A percentile compares a stretch with the other conserved stretches of the same genome.
Conservation (phyloP, 164 flowering plant genomes). For the Vitis labrusca region DNA sequence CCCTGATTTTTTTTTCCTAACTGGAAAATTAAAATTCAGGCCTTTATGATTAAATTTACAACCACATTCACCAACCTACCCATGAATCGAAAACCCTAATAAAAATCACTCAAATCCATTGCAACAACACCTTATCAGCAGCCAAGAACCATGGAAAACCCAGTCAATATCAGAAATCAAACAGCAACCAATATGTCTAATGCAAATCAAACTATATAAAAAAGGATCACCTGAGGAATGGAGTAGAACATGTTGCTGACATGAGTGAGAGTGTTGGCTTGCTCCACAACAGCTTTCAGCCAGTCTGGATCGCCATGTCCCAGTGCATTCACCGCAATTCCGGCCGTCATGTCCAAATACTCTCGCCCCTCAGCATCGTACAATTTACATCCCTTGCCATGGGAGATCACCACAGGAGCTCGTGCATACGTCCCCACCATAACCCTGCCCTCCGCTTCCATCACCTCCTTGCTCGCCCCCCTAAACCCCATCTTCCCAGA, state of each 20-base stretch:
- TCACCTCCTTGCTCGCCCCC: constrained; percentile 43
- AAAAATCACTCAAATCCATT: too few species aligned
- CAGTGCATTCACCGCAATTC: constrained; percentile 93
- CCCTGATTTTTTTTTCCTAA: too few species aligned
- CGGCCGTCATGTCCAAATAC: constrained; percentile 79
- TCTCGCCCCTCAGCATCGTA: constrained; percentile 80
- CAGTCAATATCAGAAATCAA: too few species aligned
- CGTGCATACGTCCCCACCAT: constrained; percentile 82
- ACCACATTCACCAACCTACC: too few species aligned
- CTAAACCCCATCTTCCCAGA: constrained; percentile 16
- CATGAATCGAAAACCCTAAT: too few species aligned
- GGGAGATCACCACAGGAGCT: constrained; percentile 54
- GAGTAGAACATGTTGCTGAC: constrained; percentile 77
- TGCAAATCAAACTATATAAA: too few species aligned
- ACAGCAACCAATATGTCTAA: too few species aligned
- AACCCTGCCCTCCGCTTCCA: constrained; percentile 55
- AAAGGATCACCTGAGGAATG: constrained; percentile 60
- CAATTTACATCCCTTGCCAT: constrained; percentile 85
- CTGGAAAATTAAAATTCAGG: too few species aligned
- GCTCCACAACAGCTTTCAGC: constrained; percentile 62
- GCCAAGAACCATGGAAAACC: too few species aligned
- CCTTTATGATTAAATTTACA: too few species aligned
- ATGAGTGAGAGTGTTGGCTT: constrained; percentile 65
- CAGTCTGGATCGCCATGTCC: constrained; percentile 92
- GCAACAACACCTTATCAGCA: too few species aligned